Base-by-base conservation (phyloP, 805 yeast genomes). In the Pichia paraexigua region DNA sequence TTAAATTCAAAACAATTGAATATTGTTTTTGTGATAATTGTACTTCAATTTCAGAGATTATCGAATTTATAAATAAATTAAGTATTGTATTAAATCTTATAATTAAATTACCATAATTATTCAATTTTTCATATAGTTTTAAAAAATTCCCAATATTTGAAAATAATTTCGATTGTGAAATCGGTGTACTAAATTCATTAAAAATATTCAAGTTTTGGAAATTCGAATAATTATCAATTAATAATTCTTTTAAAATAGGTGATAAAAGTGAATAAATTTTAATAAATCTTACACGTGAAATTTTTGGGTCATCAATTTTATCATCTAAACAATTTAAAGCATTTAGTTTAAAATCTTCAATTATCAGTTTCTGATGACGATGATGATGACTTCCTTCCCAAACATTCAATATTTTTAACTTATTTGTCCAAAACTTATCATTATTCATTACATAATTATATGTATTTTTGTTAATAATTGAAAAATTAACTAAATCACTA, bases 11-110 rank as follows among this genome's bases (percentile, higher is more conserved):
- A 15, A 77, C 72, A 21, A 65, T 63, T 3, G 59, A 63, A 56
- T 66, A 77, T 41, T 82, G 79, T 43, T 71, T 67, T 2, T 71
- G 60, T 43, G 76, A 79, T 53, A 76, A 74, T 54, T 76, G 82
- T 30, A 73, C 65, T 48, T 85, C 91, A 53, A 87, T 73, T 61
- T 88, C 95, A 45, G 80, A 66, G 17, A 87, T 63, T 9, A 85
- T 73, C 0, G 94, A 87, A 61, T 77, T 84, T 41, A 85, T 83
- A 61, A 88, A 87, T 20, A 87, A 71, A 59, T 85, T 92, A 40
- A 80, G 64, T 13, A 83, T 71, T 3, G 85, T 73, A 39, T 73
- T 75, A 45, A 85, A 65, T 53, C 79, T 56, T 5, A 69, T 59
- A 1, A 58, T 42, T 62, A 67, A 60, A 41, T 56, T 66, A 17